A percentile compares a stretch with the other conserved stretches of the same genome.
Evolutionary conservation across 768 basidiomycete genomes (phyloP).

Genomic region (Lanmaoa rubissima): DNA sequence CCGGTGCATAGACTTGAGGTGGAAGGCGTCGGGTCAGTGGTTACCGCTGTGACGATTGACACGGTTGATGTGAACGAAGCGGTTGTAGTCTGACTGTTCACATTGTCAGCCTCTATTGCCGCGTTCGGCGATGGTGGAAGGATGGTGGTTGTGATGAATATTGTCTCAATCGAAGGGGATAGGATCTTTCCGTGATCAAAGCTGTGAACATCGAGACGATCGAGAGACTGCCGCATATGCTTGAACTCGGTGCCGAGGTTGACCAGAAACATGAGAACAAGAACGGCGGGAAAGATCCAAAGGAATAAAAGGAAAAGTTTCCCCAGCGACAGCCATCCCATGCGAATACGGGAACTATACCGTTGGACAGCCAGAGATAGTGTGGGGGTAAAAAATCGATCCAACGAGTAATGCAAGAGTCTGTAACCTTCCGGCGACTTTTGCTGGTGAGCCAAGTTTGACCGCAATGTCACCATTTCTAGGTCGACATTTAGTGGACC

Average conservation of each 20-base stretch:
- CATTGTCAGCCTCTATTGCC: neutral
- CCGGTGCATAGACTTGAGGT: slow-evolving; percentile 1
- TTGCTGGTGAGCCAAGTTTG: slow-evolving; percentile 58
- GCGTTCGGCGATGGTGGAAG: slow-evolving; percentile 10
- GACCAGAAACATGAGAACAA: slow-evolving; percentile 20
- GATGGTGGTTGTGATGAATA: slow-evolving; percentile 32
- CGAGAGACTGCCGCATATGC: slow-evolving; percentile 25
- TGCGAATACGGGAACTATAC: slow-evolving; percentile 1
- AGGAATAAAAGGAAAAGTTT: slow-evolving; percentile 14
- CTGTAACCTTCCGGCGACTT: slow-evolving; percentile 38
- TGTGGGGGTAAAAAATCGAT: slow-evolving; percentile 57
- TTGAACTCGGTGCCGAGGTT: slow-evolving; percentile 30
- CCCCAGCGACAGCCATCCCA: slow-evolving; percentile 11
- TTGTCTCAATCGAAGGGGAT: slow-evolving; percentile 20
- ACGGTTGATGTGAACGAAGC: slow-evolving; percentile 1
- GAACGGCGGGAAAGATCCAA: slow-evolving; percentile 16
- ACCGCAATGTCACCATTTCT: slow-evolving; percentile 43
- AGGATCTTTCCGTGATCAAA: slow-evolving; percentile 6
- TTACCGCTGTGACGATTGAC: slow-evolving; percentile 9
- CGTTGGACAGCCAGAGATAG: slow-evolving; percentile 38
- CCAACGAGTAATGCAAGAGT: slow-evolving; percentile 56
- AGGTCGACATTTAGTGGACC: slow-evolving; percentile 33
- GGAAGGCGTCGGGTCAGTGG: slow-evolving; percentile 3
- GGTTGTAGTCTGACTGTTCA: slow-evolving; percentile 4
- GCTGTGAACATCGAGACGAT: slow-evolving; percentile 14